Evolutionary conservation across 2,329 filamentous ascomycete species (phyloP), one percentile per base, ranked within the genome.

Genomic region (Aspergillus chevalieri): DNA sequence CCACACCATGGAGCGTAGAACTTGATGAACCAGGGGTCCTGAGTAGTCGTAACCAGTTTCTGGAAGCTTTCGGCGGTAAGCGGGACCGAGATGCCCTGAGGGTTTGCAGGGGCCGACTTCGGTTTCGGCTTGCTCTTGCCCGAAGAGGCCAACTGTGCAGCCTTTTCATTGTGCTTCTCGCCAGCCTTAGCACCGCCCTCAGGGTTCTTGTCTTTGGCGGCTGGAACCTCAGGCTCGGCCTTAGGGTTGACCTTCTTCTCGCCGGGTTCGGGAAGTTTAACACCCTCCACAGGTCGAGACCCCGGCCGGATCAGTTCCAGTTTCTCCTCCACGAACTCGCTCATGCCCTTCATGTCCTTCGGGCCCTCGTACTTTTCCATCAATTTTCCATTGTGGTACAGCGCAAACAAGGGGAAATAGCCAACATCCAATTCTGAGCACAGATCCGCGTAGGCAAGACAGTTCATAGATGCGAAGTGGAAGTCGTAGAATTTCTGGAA

Each of bases 1-100:
- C 85, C 83, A 69, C 93, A 98, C 93, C 92, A 97, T 5, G 93
- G 94, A 15, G 89, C 91, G 67, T 96, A 97, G 68, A 98, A 97
- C 71, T 98, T 98, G 77, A 98, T 84, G 65, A 98, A 96, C 93
- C 93, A 98, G 5, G 91, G 86, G 55, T 97, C 90, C 55, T 87
- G 83, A 0, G 89, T 90, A 66, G 85, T 87, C 3, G 89, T 95
- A 43, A 98, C 91, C 34, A 86, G 76, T 50, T 81, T 83, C 66
- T 94, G 86, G 74, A 98, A 98, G 55, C 78, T 88, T 65, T 96
- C 90, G 0, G 87, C 85, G 2, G 84, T 90, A 47, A 98, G 78
- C 6, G 84, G 72, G 30, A 89, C 77, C 6, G 89, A 94, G 14
- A 79, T 75, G 6, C 93, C 93, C 38, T 85, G 78, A 3, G 82